Percentiles rank a stretch among this genome's conserved stretches.
phyloP scores from a whole-genome alignment of 2,329 filamentous ascomycete species.

The Epichloe bromicola region DNA sequence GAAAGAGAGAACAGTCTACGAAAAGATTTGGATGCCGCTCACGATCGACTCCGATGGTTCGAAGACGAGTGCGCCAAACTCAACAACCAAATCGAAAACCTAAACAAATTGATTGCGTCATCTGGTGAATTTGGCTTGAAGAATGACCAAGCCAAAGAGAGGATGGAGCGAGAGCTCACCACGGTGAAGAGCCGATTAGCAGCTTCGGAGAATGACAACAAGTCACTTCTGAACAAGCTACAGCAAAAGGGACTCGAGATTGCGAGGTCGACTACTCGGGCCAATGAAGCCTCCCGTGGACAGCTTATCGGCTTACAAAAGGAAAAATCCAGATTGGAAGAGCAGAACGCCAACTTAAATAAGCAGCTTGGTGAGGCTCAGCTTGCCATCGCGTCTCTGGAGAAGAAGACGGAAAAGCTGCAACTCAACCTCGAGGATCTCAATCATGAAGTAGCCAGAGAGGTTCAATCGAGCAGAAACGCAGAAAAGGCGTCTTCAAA shows the following conservation, averaged over 20 bases:
- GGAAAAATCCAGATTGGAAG: constrained; percentile 73
- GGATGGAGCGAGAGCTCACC: constrained; percentile 78
- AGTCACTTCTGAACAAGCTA: constrained; percentile 87
- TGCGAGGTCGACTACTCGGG: constrained; percentile 75
- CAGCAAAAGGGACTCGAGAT: constrained; percentile 97
- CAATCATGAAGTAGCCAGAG: constrained; percentile 79
- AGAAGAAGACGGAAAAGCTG: constrained; percentile 92
- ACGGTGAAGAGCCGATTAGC: constrained; percentile 81
- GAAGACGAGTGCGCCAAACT: constrained; percentile 69
- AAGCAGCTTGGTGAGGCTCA: constrained; percentile 81
- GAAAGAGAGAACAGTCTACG: constrained; percentile 69
- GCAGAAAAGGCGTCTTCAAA: constrained; percentile 80
- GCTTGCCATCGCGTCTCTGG: constrained; percentile 65
- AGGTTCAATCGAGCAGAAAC: constrained; percentile 79
- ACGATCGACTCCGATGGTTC: constrained; percentile 62
- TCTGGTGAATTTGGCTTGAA: constrained; percentile 81
- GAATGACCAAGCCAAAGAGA: constrained; percentile 88
- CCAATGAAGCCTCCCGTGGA: constrained; percentile 68
- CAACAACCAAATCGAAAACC: constrained; percentile 65
- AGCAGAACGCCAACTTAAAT: constrained; percentile 66
- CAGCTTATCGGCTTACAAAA: constrained; percentile 65
- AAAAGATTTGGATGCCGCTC: constrained; percentile 68
- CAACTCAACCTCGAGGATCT: constrained; percentile 80
- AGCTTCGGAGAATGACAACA: constrained; percentile 93
- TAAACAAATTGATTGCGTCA: constrained; percentile 77